phyloP scores from a whole-genome alignment of 495 filamentous ascomycete species.

The Xylaria grammica region DNA sequence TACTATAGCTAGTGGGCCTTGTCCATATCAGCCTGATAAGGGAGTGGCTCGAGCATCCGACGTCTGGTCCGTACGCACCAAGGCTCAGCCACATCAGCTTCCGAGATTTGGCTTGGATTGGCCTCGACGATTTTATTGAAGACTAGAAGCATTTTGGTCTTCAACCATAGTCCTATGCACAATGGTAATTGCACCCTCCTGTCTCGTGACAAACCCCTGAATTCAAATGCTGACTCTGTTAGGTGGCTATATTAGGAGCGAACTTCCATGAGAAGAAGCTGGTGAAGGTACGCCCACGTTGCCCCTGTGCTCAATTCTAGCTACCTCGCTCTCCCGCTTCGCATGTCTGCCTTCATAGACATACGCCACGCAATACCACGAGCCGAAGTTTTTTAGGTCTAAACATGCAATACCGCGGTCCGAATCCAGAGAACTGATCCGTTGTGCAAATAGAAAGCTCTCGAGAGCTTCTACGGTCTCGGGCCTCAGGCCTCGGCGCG shows the following conservation, averaged over 20 bases:
- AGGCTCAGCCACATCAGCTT: constrained; percentile 9
- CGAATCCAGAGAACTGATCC: background rate
- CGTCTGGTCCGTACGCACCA: background rate
- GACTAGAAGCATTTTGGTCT: background rate
- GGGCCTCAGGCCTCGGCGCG: constrained; percentile 71
- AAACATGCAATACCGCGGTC: background rate
- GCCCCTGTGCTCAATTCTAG: background rate
- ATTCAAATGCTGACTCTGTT: background rate
- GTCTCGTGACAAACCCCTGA: too few relatives aligned
- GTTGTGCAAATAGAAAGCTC: constrained; percentile 66
- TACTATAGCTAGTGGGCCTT: background rate
- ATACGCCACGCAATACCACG: background rate
- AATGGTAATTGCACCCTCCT: too few relatives aligned
- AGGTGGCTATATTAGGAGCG: constrained; percentile 85
- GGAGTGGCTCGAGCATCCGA: constrained; percentile 12
- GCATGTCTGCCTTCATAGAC: background rate
- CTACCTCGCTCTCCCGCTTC: background rate
- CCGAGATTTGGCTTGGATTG: constrained; percentile 1
- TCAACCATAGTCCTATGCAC: background rate
- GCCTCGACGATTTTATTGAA: background rate
- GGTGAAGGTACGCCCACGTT: constrained; percentile 65
- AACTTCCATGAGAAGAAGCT: constrained; percentile 84
- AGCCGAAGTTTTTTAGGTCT: background rate
- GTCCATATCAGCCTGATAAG: constrained; percentile 22
- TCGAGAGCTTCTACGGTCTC: constrained; percentile 89